These are phyloP conservation scores for Hericium rajendrae DNA, from an alignment of 768 basidiomycete genomes.

Conservation along the genomic window DNA sequence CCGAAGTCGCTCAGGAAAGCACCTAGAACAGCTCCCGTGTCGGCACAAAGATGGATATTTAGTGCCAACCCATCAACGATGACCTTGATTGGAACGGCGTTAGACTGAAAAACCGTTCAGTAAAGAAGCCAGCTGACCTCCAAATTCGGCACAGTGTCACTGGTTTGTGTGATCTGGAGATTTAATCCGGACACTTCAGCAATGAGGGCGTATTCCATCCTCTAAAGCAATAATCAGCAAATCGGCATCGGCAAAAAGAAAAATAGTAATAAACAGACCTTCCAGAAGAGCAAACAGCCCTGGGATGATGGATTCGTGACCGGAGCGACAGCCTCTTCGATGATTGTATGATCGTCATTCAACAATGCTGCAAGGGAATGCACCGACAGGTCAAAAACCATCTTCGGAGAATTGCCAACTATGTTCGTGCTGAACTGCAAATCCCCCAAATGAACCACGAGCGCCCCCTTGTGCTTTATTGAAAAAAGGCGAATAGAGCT, in stretches of 20 bases:
- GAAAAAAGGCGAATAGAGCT: constrained; percentile 55
- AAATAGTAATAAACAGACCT: constrained; percentile 33
- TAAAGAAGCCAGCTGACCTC: constrained; percentile 3
- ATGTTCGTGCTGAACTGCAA: constrained; percentile 66
- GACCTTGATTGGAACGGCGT: constrained; percentile 32
- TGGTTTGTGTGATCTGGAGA: constrained; percentile 3
- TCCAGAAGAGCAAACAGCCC: constrained; percentile 38
- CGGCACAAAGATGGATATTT: constrained; percentile 66
- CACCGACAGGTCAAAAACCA: constrained; percentile 39
- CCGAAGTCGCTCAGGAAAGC: constrained; percentile 45
- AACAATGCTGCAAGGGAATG: constrained; percentile 42
- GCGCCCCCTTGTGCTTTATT: constrained; percentile 48
- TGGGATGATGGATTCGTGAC: background rate
- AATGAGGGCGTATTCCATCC: constrained; percentile 59
- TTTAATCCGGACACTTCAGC: constrained; percentile 45
- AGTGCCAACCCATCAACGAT: constrained; percentile 43
- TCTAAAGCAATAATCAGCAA: constrained; percentile 25
- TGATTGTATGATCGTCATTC: constrained; percentile 38
- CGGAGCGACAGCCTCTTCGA: constrained; percentile 17
- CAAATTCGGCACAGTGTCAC: background rate
- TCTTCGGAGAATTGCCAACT: constrained; percentile 53
- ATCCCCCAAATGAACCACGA: constrained; percentile 59
- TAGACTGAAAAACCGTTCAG: background rate
- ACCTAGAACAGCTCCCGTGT: constrained; percentile 53
- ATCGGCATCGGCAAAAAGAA: background rate